phyloP scores from a whole-genome alignment of 2,329 filamentous ascomycete genomes.

The Ophiostoma pallidulum region DNA sequence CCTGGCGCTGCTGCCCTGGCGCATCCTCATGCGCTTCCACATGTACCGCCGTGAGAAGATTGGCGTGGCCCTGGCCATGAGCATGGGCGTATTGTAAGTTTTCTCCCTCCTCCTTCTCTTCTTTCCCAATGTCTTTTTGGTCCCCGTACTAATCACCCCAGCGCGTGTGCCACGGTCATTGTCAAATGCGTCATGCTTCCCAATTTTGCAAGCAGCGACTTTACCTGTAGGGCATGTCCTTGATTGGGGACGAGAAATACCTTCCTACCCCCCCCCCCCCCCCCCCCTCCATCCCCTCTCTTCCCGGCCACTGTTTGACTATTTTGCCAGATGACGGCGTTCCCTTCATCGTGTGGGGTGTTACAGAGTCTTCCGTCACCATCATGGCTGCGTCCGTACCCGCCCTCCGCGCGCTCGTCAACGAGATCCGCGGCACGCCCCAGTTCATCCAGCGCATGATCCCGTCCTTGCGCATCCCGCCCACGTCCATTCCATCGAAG shows the following conservation, averaged over 20 bases:
- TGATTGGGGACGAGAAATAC: too few species aligned
- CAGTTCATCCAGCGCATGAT: constrained; percentile 4
- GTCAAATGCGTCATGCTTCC: constrained; percentile 20
- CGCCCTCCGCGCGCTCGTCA: constrained; percentile 21
- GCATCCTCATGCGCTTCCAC: constrained; percentile 21
- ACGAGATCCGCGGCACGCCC: constrained; percentile 3
- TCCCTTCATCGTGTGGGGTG: constrained; percentile 18
- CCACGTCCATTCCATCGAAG: not conserved
- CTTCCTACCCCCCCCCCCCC: not conserved
- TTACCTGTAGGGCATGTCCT: constrained; percentile 12
- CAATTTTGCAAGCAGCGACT: constrained; percentile 14
- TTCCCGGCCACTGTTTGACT: too few species aligned
- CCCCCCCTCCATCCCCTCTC: not conserved
- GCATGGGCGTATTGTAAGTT: constrained; percentile 23
- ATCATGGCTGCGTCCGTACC: constrained; percentile 26
- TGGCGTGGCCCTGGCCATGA: constrained; percentile 24
- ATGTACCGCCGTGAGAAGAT: constrained; percentile 24
- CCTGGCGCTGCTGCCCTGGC: constrained; percentile 23
- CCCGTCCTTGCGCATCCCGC: constrained; percentile 6
- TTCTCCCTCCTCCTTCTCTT: not conserved
- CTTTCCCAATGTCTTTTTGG: not conserved
- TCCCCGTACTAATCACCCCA: constrained; percentile 5
- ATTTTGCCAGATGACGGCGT: constrained; percentile 1
- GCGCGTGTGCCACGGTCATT: constrained; percentile 19
- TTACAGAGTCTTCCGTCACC: constrained; percentile 23